Percentiles rank a stretch among this genome's conserved stretches.
phyloP scores from a whole-genome alignment of 2,329 filamentous ascomycete genomes.

The Pseudogymnoascus sp. region DNA sequence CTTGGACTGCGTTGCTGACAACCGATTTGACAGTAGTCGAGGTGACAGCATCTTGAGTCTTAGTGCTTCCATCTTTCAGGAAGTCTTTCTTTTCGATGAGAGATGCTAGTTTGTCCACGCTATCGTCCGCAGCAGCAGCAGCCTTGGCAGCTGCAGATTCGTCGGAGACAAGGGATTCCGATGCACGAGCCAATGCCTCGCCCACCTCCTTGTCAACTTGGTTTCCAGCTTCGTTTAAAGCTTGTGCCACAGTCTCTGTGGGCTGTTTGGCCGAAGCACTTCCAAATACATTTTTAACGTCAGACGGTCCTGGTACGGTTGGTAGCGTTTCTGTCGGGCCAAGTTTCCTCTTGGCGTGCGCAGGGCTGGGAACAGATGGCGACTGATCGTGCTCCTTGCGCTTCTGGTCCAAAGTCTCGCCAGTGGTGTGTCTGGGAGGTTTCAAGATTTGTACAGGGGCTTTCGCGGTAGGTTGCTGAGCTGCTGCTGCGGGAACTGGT shows the following conservation, averaged over 20 bases:
- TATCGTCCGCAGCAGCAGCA: slow-evolving; percentile 40
- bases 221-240: slow-evolving; percentile 56
- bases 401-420: slow-evolving; percentile 20
- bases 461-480: slow-evolving; percentile 31
- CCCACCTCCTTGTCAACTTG: slow-evolving; percentile 52
- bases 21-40: slow-evolving; percentile 43
- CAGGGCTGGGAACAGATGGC: slow-evolving; percentile 18
- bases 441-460: slow-evolving; percentile 26
- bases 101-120: slow-evolving; percentile 41
- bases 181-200: slow-evolving; percentile 48
- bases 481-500: slow-evolving; percentile 33
- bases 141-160: slow-evolving; percentile 36
- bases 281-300: slow-evolving; percentile 28
- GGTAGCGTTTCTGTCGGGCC: slow-evolving; percentile 18
- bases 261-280: slow-evolving; percentile 27
- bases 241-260: slow-evolving; percentile 63
- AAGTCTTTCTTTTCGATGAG: slow-evolving; percentile 43
- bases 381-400: slow-evolving; percentile 24
- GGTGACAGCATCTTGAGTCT: slow-evolving; percentile 37
- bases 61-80: slow-evolving; percentile 44
- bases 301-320: slow-evolving; percentile 29
- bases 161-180: background rate
- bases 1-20: slow-evolving; percentile 45
- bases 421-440: slow-evolving; percentile 21
- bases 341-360: slow-evolving; percentile 23